Evolutionary conservation across 345 rosid species (phyloP), one percentile per base, ranked within the genome.

Genomic region (Citrus medica): DNA sequence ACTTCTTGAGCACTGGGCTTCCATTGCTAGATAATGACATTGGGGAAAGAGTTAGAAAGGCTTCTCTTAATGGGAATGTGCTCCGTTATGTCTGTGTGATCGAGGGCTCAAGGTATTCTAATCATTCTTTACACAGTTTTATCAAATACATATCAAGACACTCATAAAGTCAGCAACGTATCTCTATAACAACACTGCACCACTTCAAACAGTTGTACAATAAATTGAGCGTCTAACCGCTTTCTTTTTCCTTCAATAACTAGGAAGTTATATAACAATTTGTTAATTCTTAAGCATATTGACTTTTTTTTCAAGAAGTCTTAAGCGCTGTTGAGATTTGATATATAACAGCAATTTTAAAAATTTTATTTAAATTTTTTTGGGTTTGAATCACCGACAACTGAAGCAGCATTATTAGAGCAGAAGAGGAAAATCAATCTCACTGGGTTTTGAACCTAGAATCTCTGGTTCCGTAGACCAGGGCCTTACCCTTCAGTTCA

Each of bases 61-160:
- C 99, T 85, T 90, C 93, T 32, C 73, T 81, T 35, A 87, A 80
- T 7, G 94, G 94, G 38, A 88, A 88, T 75, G 99, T 92, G 67
- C 97, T 93, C 76, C 98, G 98, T 77, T 93, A 95, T 84, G 98
- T 91, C 71, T 93, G 97, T 64, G 71, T 93, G 76, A 92, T 95
- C 48, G 94, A 95, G 35, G 91, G 85, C 24, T 78, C 92, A 73
- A 93, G 98, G 98, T 95, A 86, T 80, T 70, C 24, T 9, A 64
- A 40, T 32, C 6, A 66, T 22, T 55, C 35, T 73, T 27, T 78
- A 40, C 33, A 56, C 40, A 65, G 19, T 76, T 53, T 33, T 51
- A 28, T 33, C 28, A 24, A 42, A 76, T 75, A 5, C 28, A 28
- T 27, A 1, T n/a, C 10, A 65, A 66, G 46, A 53, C 22, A 33